A percentile compares a stretch with the other conserved stretches of the same genome.
phyloP scores from a whole-genome alignment of 805 yeast species.

The Candida chauliodis region DNA sequence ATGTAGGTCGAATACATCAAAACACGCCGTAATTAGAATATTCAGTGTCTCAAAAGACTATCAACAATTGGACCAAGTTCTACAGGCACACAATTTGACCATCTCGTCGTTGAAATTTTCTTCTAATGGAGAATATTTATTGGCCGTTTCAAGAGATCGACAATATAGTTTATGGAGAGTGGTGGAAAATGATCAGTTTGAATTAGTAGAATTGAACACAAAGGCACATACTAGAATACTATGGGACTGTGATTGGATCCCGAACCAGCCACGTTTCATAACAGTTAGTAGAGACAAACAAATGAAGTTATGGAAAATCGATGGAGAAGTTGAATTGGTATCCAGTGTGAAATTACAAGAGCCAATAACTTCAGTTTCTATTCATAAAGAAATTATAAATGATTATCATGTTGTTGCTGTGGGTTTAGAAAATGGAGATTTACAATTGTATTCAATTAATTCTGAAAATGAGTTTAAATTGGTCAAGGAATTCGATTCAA shows the following conservation, averaged over 20 bases:
- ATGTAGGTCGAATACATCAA: constrained; percentile 80
- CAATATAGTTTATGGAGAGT: constrained; percentile 73
- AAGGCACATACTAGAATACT: constrained; percentile 89
- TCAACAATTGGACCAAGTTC: constrained; percentile 40
- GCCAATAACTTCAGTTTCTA: constrained; percentile 69
- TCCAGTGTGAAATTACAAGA: constrained; percentile 42
- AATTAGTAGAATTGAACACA: constrained; percentile 44
- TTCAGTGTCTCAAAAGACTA: constrained; percentile 60
- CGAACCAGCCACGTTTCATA: constrained; percentile 50
- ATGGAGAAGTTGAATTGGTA: constrained; percentile 34
- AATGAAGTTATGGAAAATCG: constrained; percentile 66
- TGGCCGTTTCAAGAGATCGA: constrained; percentile 88
- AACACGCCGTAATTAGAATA: constrained; percentile 82
- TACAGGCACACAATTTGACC: constrained; percentile 76
- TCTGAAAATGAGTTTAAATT: constrained; percentile 23
- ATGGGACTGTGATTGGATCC: constrained; percentile 94
- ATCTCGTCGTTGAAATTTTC: constrained; percentile 81
- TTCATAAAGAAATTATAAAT: constrained; percentile 25
- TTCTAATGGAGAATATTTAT: constrained; percentile 56
- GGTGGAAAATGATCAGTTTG: constrained; percentile 30
- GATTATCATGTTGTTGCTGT: constrained; percentile 42
- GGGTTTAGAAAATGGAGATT: constrained; percentile 70
- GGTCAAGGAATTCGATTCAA: constrained; percentile 30
- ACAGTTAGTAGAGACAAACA: constrained; percentile 87
- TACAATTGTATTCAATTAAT: constrained; percentile 42